Evolutionary conservation across 768 basidiomycete species (phyloP), one percentile per base, ranked within the genome.

Genomic region (Agrocybe chaxingu): DNA sequence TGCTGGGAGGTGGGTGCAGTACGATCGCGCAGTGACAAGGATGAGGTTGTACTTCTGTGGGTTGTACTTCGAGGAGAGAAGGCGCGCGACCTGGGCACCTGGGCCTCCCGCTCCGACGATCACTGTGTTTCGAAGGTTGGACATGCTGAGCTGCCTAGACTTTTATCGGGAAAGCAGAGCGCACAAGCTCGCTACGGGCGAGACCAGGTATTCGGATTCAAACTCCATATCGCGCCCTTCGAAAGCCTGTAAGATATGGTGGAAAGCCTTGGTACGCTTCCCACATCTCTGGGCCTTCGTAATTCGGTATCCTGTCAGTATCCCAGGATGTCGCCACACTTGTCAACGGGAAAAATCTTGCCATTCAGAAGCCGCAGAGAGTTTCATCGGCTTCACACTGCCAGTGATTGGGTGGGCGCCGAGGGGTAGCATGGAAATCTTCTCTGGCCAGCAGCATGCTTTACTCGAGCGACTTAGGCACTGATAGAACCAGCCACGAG

Each of bases 1-100:
- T 0, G 80, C 75, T 13, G 80, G 69, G 16, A 79, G 73, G 55
- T 78, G 66, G 10, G 82, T 62, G 51, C 68, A 71, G 59, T 75
- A 83, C 1, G 82, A 70, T 2, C 75, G 75, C 0, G 76, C 61
- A 37, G 71, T 77, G 55, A 89, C 68, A 51, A 88, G 75, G 51
- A 80, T 66, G 56, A 88, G 60, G 54, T 74, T 72, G 65, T 79
- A 75, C 37, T 70, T 72, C 8, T 65, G 56, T 0, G 72, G 50
- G 60, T 81, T 70, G 53, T 87, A 74, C 16, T 63, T 73, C n/a
- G 67, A 59, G 4, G 80, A 77, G 52, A 88, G 79, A 3, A 60
- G 62, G 24, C 74, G 72, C 1, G 74, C 75, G 47, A 77, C 55
- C 7, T 64, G 56, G 34, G 69, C 62, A 8, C 85, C 84, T 0